These are phyloP conservation scores for Cucumis variabilis DNA, from an alignment of 331 rosid species.

Conservation along the genomic window DNA sequence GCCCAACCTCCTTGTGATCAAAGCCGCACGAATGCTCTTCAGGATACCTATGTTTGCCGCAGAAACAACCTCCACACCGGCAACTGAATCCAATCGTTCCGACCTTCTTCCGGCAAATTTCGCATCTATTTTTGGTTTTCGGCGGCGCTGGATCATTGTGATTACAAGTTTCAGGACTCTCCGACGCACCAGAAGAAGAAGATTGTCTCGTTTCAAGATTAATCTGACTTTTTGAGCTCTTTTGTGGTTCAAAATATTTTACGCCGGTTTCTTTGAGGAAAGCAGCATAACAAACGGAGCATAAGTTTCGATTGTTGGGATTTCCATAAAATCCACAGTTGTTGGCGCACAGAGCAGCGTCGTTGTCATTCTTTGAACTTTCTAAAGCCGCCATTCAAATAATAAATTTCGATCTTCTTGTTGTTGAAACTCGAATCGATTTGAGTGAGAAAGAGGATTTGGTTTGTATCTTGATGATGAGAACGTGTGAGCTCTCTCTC, in stretches of 20 bases:
- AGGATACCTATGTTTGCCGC: conserved; percentile 48
- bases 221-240: background rate
- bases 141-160: background rate
- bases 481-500: background rate
- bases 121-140: conserved; percentile 32
- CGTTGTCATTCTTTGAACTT: background rate
- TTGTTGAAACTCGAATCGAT: background rate
- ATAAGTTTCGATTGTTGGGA: conserved; percentile 41
- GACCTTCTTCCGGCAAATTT: conserved; percentile 43
- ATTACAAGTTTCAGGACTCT: background rate
- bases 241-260: background rate
- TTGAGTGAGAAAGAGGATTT: background rate
- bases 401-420: background rate
- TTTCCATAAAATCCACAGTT: conserved; percentile 58
- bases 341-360: conserved; percentile 40
- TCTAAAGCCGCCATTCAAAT: background rate
- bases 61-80: conserved; percentile 47
- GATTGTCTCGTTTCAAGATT: background rate
- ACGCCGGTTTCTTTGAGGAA: background rate
- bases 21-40: conserved; percentile 44
- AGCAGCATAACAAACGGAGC: conserved; percentile 51
- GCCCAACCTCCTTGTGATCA: conserved; percentile 38
- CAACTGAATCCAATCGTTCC: conserved; percentile 47
- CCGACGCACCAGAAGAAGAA: background rate
- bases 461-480: background rate